Conservation (phyloP, 2,329 filamentous ascomycete genomes). For the Onygenales sp. region DNA sequence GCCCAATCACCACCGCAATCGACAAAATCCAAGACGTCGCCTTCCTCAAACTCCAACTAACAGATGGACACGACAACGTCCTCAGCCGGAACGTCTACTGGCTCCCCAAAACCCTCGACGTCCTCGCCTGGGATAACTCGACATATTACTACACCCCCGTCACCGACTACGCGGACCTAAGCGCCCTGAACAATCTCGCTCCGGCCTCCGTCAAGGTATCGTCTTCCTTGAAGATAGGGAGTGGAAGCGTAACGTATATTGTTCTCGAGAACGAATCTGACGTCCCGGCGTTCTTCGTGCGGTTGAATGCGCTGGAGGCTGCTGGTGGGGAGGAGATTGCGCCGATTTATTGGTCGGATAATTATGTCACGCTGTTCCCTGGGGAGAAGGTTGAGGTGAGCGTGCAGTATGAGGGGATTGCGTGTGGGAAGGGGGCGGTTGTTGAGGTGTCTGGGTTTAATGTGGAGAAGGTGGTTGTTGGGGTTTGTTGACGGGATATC, state of each 20-base stretch:
- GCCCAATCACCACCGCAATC: slow-evolving; percentile 24
- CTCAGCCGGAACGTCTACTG: slow-evolving; percentile 55
- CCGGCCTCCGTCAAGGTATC: slow-evolving; percentile 29
- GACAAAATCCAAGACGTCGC: slow-evolving; percentile 32
- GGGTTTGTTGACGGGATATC: neutral
- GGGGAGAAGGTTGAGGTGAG: slow-evolving; percentile 39
- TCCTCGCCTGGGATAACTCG: slow-evolving; percentile 47
- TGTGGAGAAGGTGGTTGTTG: slow-evolving; percentile 1
- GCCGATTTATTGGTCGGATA: slow-evolving; percentile 51
- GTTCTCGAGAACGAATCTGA: slow-evolving; percentile 43
- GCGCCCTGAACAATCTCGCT: slow-evolving; percentile 32
- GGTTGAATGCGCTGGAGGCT: slow-evolving; percentile 40
- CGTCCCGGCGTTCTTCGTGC: slow-evolving; percentile 50
- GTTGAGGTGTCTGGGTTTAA: slow-evolving; percentile 5
- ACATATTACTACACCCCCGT: slow-evolving; percentile 54
- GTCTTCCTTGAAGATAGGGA: neutral
- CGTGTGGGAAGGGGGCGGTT: neutral
- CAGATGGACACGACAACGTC: slow-evolving; percentile 18
- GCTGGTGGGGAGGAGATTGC: slow-evolving; percentile 35
- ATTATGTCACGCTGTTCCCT: slow-evolving; percentile 54
- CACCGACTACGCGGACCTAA: slow-evolving; percentile 41
- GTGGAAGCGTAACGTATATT: slow-evolving; percentile 20
- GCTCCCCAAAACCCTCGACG: slow-evolving; percentile 40
- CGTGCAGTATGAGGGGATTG: slow-evolving; percentile 17
- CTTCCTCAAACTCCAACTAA: slow-evolving; percentile 44